Evolutionary conservation across 1,284 basidiomycete species (phyloP).

Genomic region (Ceratobasidium sp.): DNA sequence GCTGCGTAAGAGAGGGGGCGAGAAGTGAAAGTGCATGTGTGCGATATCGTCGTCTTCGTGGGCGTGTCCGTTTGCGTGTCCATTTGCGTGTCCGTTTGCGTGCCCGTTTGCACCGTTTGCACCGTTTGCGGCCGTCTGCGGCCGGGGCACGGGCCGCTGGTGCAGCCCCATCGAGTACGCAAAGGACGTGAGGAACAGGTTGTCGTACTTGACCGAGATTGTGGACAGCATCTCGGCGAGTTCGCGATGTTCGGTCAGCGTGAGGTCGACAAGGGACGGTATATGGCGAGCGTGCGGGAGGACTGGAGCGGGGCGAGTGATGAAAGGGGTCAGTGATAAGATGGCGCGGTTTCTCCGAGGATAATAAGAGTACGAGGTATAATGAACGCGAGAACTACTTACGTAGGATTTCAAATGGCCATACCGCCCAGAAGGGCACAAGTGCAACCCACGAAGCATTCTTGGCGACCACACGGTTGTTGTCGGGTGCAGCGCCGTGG

Average conservation of each 20-base stretch:
- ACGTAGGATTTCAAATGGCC: constrained; percentile 93
- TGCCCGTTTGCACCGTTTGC: constrained; percentile 27
- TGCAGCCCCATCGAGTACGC: constrained; percentile 98
- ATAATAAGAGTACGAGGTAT: constrained; percentile 12
- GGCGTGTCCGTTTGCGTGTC: constrained; percentile 12
- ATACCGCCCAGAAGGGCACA: constrained; percentile 96
- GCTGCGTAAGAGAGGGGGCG: constrained; percentile 86
- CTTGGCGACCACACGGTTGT: constrained; percentile 75
- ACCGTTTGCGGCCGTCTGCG: neutral
- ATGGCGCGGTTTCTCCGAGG: constrained; percentile 35
- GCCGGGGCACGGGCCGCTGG: constrained; percentile 75
- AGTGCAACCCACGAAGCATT: constrained; percentile 87
- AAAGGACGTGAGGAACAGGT: constrained; percentile 87
- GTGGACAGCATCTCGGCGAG: constrained; percentile 74
- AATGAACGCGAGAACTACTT: constrained; percentile 51
- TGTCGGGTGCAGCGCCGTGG: constrained; percentile 54
- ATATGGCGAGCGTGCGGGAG: constrained; percentile 84
- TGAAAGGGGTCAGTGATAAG: constrained; percentile 18
- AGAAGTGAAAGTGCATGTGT: constrained; percentile 91
- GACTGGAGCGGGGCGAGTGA: constrained; percentile 60
- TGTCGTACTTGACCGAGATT: constrained; percentile 84
- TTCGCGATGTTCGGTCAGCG: constrained; percentile 66
- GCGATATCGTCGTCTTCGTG: constrained; percentile 61
- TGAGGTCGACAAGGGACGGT: constrained; percentile 72
- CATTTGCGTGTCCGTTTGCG: constrained; percentile 14